Conservation (phyloP, 768 basidiomycete genomes). For the Leccinum subtestaceum region DNA sequence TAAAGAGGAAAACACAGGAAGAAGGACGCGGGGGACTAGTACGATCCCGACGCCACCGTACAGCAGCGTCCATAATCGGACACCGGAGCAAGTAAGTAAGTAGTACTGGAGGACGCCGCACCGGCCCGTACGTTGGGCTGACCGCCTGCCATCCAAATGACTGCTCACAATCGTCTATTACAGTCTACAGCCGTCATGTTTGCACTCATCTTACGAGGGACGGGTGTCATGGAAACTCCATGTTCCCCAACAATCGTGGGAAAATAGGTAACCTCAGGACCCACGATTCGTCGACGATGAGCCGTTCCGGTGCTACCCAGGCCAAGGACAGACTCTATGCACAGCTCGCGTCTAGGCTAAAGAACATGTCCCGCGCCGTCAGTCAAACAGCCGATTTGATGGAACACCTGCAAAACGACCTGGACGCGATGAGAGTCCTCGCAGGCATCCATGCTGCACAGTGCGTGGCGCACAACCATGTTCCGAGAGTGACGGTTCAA, state of each 20-base stretch:
- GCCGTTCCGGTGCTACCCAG: constrained; percentile 56
- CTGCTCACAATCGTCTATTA: background rate
- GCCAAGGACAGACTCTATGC: constrained; percentile 80
- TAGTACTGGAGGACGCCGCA: background rate
- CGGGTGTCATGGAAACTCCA: background rate
- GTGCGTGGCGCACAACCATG: constrained; percentile 39
- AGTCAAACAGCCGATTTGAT: constrained; percentile 74
- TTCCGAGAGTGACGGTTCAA: background rate
- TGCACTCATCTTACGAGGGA: background rate
- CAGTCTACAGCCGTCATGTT: background rate
- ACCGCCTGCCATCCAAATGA: background rate
- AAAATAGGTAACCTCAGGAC: background rate
- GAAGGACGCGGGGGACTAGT: background rate
- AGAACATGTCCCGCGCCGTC: constrained; percentile 64
- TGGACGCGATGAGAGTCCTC: constrained; percentile 76
- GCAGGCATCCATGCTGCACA: constrained; percentile 80
- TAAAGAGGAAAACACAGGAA: constrained; percentile 10
- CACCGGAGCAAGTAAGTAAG: background rate
- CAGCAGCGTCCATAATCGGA: constrained; percentile 1
- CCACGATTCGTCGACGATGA: constrained; percentile 12
- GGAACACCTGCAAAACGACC: constrained; percentile 70
- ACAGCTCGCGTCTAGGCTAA: constrained; percentile 68
- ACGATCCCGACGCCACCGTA: constrained; percentile 3
- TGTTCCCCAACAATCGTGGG: constrained; percentile 9
- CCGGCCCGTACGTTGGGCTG: too few relatives aligned